phyloP scores from a whole-genome alignment of 371 early-diverging fungal species.

The Zancudomyces culisetae region DNA sequence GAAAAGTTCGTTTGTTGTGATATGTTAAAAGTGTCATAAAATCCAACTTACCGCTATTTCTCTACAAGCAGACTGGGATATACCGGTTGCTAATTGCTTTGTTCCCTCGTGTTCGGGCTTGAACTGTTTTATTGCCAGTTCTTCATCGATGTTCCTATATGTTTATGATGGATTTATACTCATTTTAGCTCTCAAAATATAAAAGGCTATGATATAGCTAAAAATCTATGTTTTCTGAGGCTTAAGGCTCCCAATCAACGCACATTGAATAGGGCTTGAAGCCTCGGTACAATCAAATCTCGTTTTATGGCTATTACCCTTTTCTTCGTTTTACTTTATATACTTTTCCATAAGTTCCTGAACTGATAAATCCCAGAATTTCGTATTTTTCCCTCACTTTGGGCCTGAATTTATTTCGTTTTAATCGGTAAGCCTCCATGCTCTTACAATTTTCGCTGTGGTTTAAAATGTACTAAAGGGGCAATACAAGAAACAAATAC shows the following conservation, averaged over 20 bases:
- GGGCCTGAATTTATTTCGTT: slow-evolving; percentile 29
- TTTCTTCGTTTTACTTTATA: slow-evolving; percentile 65
- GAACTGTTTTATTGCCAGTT: slow-evolving; percentile 64
- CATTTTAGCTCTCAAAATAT: no score
- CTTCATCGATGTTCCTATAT: slow-evolving; percentile 1
- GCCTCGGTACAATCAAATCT: no score
- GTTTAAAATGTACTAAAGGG: no score
- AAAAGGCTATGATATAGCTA: no score
- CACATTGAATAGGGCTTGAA: no score
- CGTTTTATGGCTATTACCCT: slow-evolving; percentile 15
- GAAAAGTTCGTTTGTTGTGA: no score
- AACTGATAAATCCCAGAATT: slow-evolving; percentile 72
- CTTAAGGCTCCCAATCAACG: no score
- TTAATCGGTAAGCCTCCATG: slow-evolving; percentile 22
- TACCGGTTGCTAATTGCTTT: slow-evolving; percentile 50
- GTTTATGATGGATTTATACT: no score
- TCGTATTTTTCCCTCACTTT: slow-evolving; percentile 56
- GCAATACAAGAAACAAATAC: no score
- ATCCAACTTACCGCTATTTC: slow-evolving; percentile 44
- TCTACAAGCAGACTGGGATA: slow-evolving; percentile 85
- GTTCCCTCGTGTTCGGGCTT: slow-evolving; percentile 86
- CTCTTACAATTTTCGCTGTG: no score
- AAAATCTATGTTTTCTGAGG: no score
- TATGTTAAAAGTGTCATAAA: background rate
- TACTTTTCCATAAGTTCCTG: slow-evolving; percentile 87